Base-by-base conservation (phyloP, 495 filamentous ascomycete genomes). In the Hypoxylon fragiforme region DNA sequence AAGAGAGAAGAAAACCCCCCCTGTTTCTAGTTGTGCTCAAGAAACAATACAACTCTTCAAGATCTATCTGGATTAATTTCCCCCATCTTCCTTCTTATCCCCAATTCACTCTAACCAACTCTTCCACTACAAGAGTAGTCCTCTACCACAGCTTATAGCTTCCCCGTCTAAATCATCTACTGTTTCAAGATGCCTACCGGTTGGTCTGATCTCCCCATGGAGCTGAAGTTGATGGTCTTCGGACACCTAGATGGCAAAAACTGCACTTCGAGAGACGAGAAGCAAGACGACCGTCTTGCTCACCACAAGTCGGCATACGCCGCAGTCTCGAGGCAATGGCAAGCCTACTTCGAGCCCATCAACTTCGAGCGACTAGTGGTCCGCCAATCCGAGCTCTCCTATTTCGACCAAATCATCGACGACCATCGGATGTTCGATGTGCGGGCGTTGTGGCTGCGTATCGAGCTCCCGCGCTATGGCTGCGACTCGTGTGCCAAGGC, bases 171-270 rank as follows among this genome's bases (percentile, higher is more conserved):
- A 9, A 9, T n/a, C 2, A 13, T 2, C 1, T 13, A 19, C 8
- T 9, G 24, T 22, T 4, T 24, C 37, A 42, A 20, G 2, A 38
- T 39, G 37, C 11, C 28, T 12, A 6, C 5, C 12, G n/a, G n/a
- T n/a, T 50, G 18, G 37, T 2, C 12, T 1, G 3, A 16, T 22
- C 16, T 50, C 14, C 37, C 47, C 22, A 28, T 36, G 18, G 47
- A 50, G 3, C 37, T 50, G 24, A 50, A 24, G 26, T 38, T 41
- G 11, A 3, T 32, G 26, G 5, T 50, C 5, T 50, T 50, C 19
- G 7, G 15, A 6, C 24, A 42, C 26, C 12, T 41, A n/a, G n/a
- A n/a, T n/a, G 1, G 11, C n/a, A 15, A 13, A 20, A 13, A 18
- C 11, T 20, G 2, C 12, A 2, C 19, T 22, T 24, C 24, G 24